Evolutionary conservation across 176 grass and related monocot genomes (phyloP), one percentile per base, ranked within the genome.

Genomic region (Oryza glumipatula): DNA sequence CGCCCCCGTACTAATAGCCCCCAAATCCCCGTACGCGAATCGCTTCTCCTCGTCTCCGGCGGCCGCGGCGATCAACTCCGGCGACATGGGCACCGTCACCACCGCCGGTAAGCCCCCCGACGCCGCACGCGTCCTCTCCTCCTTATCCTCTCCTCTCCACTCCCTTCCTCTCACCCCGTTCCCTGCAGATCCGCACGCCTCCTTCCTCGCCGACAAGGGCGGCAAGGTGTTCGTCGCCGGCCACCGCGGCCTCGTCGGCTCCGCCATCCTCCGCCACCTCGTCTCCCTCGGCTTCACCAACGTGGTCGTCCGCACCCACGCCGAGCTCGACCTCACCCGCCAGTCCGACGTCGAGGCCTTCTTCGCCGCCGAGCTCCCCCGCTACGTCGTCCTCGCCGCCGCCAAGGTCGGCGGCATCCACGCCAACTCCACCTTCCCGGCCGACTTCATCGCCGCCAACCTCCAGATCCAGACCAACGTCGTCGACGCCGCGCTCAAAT

Each of bases 391-490:
- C 23, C 86, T 93, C 16, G 94, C 91, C 4, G 94, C 91, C 39
- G 94, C 94, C n/a, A 96, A 96, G 88, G 91, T 96, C 22, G 91
- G 94, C 19, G 94, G 94, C 83, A 96, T 96, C 84, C 88, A 87
- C 73, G 91, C 94, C 56, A 96, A 96, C 88, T 91, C 90, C 73
- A 85, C 94, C 81, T 93, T 85, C 82, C 91, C 91, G 5, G 88
- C 89, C 5, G 88, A 93, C 63, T 96, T 96, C 86, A 92, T 96
- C 86, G 87, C 81, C 46, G 91, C 83, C 65, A 96, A 96, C 88
- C 90, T 96, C 84, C 94, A 91, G 84, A 96, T 96, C 88, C 94
- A 96, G 94, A 93, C 84, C 77, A 93, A 96, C 81, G 86, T 96
- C 73, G 68, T 96, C 32, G 91, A 93, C 86, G 88, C 94, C 11